Evolutionary conservation across 2,329 filamentous ascomycete genomes (phyloP).

Genomic region (Trichocomaceae sp.): DNA sequence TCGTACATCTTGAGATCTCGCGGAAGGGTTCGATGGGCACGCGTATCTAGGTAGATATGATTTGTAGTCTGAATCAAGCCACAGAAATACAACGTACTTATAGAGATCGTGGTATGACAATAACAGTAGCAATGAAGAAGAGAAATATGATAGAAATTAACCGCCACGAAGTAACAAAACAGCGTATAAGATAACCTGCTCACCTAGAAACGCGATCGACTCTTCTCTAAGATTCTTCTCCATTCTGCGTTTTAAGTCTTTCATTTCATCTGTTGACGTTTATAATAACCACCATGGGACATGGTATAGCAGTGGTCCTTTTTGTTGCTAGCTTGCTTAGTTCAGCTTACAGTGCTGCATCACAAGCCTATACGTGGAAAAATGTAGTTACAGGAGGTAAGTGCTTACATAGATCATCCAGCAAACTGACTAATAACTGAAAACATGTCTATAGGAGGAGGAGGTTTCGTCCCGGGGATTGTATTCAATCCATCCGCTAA

Average conservation of each 20-base stretch:
- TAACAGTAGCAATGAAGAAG: background rate
- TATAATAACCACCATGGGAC: background rate
- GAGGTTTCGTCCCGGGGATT: slow-evolving; percentile 52
- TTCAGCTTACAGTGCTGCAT: slow-evolving; percentile 13
- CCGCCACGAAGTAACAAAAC: background rate
- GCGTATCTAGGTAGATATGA: too few species aligned
- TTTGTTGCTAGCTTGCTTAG: slow-evolving; percentile 5
- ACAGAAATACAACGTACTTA: too few species aligned
- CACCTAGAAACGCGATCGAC: background rate
- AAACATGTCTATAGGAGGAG: slow-evolving; percentile 37
- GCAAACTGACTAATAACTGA: background rate
- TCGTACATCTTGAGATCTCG: too few species aligned
- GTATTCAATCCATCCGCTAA: slow-evolving; percentile 46
- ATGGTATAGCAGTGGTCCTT: slow-evolving; percentile 6
- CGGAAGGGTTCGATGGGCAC: too few species aligned
- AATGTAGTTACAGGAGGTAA: slow-evolving; percentile 45
- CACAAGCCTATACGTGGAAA: slow-evolving; percentile 37
- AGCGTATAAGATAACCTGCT: background rate
- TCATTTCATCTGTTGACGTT: background rate
- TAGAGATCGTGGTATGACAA: background rate
- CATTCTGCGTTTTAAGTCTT: background rate
- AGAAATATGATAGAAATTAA: background rate
- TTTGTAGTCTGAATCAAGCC: too few species aligned
- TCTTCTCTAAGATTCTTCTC: background rate
- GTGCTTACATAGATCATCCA: background rate